These are phyloP conservation scores for Cutaneotrichosporon sp. DNA, from an alignment of 1,284 basidiomycete species.

Conservation along the genomic window DNA sequence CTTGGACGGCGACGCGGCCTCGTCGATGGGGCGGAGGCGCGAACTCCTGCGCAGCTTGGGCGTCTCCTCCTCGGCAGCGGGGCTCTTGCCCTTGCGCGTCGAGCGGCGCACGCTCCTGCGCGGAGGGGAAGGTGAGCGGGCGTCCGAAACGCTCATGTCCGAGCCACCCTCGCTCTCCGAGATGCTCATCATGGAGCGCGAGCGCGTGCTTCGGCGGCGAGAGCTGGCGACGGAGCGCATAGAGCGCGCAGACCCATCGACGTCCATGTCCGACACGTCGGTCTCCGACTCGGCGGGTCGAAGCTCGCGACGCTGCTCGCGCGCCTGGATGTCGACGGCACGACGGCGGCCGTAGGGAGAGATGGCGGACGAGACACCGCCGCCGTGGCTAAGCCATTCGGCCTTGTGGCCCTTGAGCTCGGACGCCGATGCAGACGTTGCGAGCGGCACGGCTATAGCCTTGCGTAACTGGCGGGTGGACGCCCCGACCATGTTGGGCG, in stretches of 20 bases:
- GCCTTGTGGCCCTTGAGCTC: slow-evolving; percentile 27
- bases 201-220: slow-evolving; percentile 12
- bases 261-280: slow-evolving; percentile 24
- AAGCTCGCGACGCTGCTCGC: slow-evolving; percentile 30
- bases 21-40: slow-evolving; percentile 8
- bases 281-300: slow-evolving; percentile 12
- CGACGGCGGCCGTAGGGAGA: slow-evolving; percentile 50
- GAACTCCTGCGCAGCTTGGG: slow-evolving; percentile 29
- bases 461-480: slow-evolving; percentile 44
- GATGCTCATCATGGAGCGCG: slow-evolving; percentile 10
- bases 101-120: slow-evolving; percentile 9
- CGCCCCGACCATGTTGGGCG: slow-evolving; percentile 37
- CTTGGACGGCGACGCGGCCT: slow-evolving; percentile 10
- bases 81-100: neutral
- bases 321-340: slow-evolving; percentile 34
- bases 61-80: slow-evolving; percentile 25
- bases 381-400: slow-evolving; percentile 27
- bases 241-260: slow-evolving; percentile 9
- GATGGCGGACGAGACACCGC: slow-evolving; percentile 46
- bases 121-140: slow-evolving; percentile 17
- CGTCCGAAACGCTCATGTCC: slow-evolving; percentile 18
- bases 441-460: slow-evolving; percentile 48
- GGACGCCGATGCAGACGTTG: slow-evolving; percentile 39
- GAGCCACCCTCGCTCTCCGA: slow-evolving; percentile 13
- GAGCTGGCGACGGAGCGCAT: neutral